phyloP scores from a whole-genome alignment of 805 yeast genomes.

The Zygotorulaspora danielsina region DNA sequence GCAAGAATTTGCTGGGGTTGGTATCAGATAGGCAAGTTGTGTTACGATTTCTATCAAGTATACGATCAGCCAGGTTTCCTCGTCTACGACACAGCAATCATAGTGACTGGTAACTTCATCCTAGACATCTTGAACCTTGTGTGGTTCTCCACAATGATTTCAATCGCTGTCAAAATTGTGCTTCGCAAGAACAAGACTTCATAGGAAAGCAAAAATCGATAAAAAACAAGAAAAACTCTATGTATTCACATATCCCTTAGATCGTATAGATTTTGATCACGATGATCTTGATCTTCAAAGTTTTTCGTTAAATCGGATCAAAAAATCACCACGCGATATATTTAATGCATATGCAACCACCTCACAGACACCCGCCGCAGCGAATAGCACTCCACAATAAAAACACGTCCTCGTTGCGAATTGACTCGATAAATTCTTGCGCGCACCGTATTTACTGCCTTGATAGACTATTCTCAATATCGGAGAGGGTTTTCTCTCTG shows the following conservation, averaged over 20 bases:
- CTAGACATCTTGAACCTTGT: conserved; percentile 62
- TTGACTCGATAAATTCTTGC: background rate
- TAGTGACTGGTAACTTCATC: conserved; percentile 48
- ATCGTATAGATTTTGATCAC: background rate
- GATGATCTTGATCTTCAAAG: no score
- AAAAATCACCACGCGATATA: conserved; percentile 3
- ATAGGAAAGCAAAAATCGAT: no score
- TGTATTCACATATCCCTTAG: conserved; percentile 1
- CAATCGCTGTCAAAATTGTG: conserved; percentile 44
- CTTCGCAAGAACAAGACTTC: background rate
- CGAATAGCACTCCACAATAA: background rate
- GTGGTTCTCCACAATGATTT: conserved; percentile 81
- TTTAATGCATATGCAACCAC: background rate
- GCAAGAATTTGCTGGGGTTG: conserved; percentile 82
- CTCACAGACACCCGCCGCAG: background rate
- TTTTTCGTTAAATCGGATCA: no score
- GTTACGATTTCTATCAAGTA: conserved; percentile 44
- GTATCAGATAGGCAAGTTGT: conserved; percentile 52
- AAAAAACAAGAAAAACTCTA: conserved; percentile 1
- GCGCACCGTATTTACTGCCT: background rate
- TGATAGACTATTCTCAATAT: background rate
- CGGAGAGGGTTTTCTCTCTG: background rate
- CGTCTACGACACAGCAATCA: conserved; percentile 35
- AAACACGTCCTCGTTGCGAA: no score
- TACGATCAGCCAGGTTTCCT: conserved; percentile 44